phyloP scores from a whole-genome alignment of 352 stramenopile genomes.

The Phytophthora boehmeriae region DNA sequence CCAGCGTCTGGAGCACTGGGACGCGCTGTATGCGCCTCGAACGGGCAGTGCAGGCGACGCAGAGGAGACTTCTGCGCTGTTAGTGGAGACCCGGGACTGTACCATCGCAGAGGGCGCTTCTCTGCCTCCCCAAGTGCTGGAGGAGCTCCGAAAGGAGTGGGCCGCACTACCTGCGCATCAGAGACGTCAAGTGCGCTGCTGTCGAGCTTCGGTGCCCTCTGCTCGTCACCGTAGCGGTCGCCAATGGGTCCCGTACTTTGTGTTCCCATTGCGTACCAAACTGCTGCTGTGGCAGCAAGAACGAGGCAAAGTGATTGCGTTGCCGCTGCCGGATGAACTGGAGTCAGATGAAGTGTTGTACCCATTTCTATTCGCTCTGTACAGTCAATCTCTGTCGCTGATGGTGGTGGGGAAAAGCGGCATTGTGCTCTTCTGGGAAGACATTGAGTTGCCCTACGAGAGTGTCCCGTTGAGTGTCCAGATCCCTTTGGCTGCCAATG shows the following conservation, averaged over 20 bases:
- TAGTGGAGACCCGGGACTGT: slow-evolving; percentile 63
- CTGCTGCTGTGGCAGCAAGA: slow-evolving; percentile 75
- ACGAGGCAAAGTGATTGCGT: slow-evolving; percentile 45
- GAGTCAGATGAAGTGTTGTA: slow-evolving; percentile 49
- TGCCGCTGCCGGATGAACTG: slow-evolving; percentile 66
- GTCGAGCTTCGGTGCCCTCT: slow-evolving; percentile 47
- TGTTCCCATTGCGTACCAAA: slow-evolving; percentile 59
- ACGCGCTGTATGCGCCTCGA: slow-evolving; percentile 22
- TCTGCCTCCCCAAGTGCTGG: slow-evolving; percentile 45
- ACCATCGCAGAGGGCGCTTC: slow-evolving; percentile 50
- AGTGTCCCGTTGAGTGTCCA: slow-evolving; percentile 79
- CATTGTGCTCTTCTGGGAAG: slow-evolving; percentile 82
- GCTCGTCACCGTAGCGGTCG: slow-evolving; percentile 52
- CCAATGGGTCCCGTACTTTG: slow-evolving; percentile 62
- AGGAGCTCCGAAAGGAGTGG: slow-evolving; percentile 58
- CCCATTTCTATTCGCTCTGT: slow-evolving; percentile 71
- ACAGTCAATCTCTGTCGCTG: slow-evolving; percentile 73
- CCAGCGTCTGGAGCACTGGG: slow-evolving; percentile 59
- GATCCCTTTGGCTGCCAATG: slow-evolving; percentile 63
- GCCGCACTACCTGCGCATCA: slow-evolving; percentile 18
- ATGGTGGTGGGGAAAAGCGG: slow-evolving; percentile 67
- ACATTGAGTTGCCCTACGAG: slow-evolving; percentile 80
- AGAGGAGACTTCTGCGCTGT: slow-evolving; percentile 31
- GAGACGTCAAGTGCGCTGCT: slow-evolving; percentile 34
- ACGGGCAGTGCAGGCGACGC: slow-evolving; percentile 10